Evolutionary conservation across 1,284 basidiomycete genomes (phyloP), one percentile per base, ranked within the genome.

Genomic region (Cutaneotrichosporon cavernicola): DNA sequence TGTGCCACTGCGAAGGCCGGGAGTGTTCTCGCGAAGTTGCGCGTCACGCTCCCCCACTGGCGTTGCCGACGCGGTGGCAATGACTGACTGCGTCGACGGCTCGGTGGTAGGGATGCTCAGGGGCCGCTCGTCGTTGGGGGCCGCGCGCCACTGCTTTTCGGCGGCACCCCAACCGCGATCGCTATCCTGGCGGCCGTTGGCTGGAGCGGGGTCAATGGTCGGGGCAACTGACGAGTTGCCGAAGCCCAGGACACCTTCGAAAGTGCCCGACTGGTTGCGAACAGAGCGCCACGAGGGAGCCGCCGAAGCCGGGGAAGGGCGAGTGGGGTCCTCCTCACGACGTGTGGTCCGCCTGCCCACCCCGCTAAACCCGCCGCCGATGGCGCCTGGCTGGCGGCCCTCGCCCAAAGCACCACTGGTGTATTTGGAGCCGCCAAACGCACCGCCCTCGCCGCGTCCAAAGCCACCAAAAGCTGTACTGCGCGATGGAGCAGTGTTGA

Each of bases 211-310:
- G 34, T 32, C 64, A 14, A 58, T 22, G 38, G 51, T 52, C 5
- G 50, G 32, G 13, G 60, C 49, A 49, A 64, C 62, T 6, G 55
- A 53, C 4, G 52, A 22, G 52, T 59, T 40, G 56, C 76, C 74
- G 64, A 79, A 80, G 4, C 77, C 80, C 10, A 80, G 71, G 31
- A 80, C 80, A 51, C 79, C 80, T 56, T 81, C 80, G 63, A 81
- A 81, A 11, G 68, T 76, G 63, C 77, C 78, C 11, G 78, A 76
- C 18, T 68, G 61, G 31, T 71, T 72, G 30, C 75, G 71, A 36
- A 69, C 63, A 9, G 76, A 71, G 36, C 80, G 69, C 80, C 80
- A 81, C 36, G 67, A 73, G 10, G 73, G 67, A n/a, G 70, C 70
- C 43, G 70, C 63, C 10, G 64, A 64, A 5, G 69, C 60, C 30